A percentile compares a stretch with the other conserved stretches of the same genome.
Evolutionary conservation across 1,284 basidiomycete genomes (phyloP).

Genomic region (Flammula alnicola): DNA sequence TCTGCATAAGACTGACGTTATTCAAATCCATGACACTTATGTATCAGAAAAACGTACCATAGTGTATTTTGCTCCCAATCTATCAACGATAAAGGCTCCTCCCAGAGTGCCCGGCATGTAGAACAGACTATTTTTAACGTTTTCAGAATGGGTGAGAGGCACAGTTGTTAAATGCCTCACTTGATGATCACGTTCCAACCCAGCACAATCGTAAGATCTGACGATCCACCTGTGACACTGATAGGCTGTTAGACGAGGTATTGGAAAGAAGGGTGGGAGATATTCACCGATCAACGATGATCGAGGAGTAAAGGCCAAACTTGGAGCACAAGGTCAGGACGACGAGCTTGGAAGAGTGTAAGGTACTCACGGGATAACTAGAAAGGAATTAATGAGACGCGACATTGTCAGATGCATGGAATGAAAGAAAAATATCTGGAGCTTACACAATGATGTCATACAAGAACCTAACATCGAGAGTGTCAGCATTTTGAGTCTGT

Average conservation of each 20-base stretch:
- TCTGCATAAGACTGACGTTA: constrained; percentile 41
- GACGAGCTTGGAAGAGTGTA: background rate
- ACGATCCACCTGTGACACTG: constrained; percentile 61
- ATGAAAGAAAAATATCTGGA: constrained; percentile 8
- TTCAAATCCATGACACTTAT: background rate
- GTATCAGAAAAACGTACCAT: constrained; percentile 52
- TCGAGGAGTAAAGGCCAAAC: constrained; percentile 86
- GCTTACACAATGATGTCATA: constrained; percentile 82
- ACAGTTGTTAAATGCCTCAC: constrained; percentile 41
- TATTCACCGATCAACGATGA: constrained; percentile 68
- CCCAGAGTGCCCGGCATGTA: constrained; percentile 74
- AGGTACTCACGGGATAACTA: constrained; percentile 31
- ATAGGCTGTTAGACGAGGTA: constrained; percentile 5
- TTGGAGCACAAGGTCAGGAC: constrained; percentile 30
- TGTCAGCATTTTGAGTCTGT: background rate
- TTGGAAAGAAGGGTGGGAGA: background rate
- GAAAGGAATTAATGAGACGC: constrained; percentile 2
- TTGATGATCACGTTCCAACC: constrained; percentile 83
- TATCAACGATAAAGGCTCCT: constrained; percentile 82
- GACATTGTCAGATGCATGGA: too few species aligned
- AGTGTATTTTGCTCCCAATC: constrained; percentile 74
- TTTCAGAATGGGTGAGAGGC: background rate
- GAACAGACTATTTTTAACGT: constrained; percentile 62
- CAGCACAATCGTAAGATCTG: constrained; percentile 62
- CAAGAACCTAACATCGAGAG: constrained; percentile 61